phyloP scores from a whole-genome alignment of 2,329 filamentous ascomycete genomes.

The Nemania sp. region DNA sequence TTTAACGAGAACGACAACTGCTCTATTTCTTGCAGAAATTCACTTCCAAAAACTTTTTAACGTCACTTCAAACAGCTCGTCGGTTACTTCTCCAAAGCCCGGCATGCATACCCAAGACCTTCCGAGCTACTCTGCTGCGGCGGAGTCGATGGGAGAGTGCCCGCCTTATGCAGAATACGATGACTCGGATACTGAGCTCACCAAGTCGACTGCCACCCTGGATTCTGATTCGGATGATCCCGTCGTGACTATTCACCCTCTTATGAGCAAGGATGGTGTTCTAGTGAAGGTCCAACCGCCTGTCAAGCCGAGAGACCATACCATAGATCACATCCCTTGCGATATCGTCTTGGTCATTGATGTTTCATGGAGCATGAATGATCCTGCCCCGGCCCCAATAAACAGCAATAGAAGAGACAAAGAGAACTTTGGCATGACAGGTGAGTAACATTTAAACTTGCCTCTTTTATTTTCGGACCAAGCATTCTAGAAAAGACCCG shows the following conservation, averaged over 20 bases:
- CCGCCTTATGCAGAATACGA: background rate
- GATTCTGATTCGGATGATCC: slow-evolving; percentile 8
- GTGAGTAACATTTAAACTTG: slow-evolving; percentile 10
- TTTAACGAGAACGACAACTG: background rate
- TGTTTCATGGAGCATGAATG: slow-evolving; percentile 68
- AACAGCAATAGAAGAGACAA: slow-evolving; percentile 51
- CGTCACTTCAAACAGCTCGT: background rate
- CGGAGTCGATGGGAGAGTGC: background rate
- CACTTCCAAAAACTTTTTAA: background rate
- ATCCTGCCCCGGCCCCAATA: slow-evolving; percentile 59
- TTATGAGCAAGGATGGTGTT: slow-evolving; percentile 55
- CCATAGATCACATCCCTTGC: slow-evolving; percentile 60
- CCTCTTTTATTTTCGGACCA: no score
- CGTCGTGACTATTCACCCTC: slow-evolving; percentile 54
- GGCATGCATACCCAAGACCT: background rate
- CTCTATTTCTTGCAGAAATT: background rate
- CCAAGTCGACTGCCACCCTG: slow-evolving; percentile 1
- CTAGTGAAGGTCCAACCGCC: slow-evolving; percentile 63
- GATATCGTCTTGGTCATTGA: slow-evolving; percentile 73
- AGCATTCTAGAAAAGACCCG: no score
- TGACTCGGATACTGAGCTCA: background rate
- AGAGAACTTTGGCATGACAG: slow-evolving; percentile 64
- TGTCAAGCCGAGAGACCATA: slow-evolving; percentile 45
- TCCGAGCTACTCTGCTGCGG: background rate
- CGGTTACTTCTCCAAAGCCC: background rate